These are phyloP conservation scores for Bruguiera parviflora DNA, from an alignment of 345 rosid species.

Conservation along the genomic window DNA sequence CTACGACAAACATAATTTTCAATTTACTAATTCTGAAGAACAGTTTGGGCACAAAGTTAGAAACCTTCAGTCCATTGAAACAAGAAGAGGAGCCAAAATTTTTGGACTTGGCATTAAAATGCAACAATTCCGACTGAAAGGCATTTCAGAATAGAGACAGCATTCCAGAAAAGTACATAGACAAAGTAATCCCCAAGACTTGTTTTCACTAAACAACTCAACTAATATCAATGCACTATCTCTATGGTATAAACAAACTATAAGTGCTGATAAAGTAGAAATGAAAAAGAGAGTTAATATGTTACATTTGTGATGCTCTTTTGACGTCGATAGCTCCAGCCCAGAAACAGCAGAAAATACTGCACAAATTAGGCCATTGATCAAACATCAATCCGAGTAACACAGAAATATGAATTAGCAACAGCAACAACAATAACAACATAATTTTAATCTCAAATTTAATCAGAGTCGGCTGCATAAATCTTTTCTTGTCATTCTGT, in stretches of 20 bases:
- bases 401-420: constrained; percentile 5
- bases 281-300: constrained; percentile 5
- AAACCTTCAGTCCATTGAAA: not conserved
- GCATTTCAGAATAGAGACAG: not conserved
- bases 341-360: constrained; percentile 94
- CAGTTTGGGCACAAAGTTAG: not conserved
- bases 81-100: not conserved
- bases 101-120: not conserved
- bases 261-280: constrained; percentile 1
- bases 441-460: too few species aligned
- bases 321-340: constrained; percentile 76
- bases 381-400: constrained; percentile 15
- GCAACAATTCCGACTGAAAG: not conserved
- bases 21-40: not conserved
- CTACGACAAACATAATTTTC: not conserved
- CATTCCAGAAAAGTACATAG: not conserved
- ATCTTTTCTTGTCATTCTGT: too few species aligned
- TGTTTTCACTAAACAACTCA: not conserved
- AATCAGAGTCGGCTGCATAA: too few species aligned
- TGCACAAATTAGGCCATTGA: constrained; percentile 26
- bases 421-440: not conserved
- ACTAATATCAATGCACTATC: not conserved
- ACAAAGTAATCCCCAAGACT: not conserved
- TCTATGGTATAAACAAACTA: not conserved
- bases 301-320: constrained; percentile 82